A percentile compares a stretch with the other conserved stretches of the same genome.
Conservation (phyloP, 202 grass and related monocot species). For the Alloteropsis angusta region DNA sequence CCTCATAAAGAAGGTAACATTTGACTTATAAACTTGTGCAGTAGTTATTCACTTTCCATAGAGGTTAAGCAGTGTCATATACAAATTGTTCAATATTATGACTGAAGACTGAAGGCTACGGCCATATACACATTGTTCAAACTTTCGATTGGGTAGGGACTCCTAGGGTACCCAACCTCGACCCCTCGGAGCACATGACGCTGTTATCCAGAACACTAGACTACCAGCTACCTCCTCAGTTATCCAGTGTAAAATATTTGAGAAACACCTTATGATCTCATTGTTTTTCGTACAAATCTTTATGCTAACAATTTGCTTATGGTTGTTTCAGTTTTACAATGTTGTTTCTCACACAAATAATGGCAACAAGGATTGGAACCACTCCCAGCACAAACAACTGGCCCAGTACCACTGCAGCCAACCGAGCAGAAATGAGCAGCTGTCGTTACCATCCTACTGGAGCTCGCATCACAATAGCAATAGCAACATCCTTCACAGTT, state of each 20-base stretch:
- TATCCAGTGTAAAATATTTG: conserved; percentile 8
- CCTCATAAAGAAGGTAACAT: not conserved
- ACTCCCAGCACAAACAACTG: not conserved
- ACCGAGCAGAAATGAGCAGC: not conserved
- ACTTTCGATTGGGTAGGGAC: not conserved
- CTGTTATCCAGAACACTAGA: not conserved
- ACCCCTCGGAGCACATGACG: not conserved
- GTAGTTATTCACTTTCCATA: not conserved
- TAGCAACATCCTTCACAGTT: not conserved
- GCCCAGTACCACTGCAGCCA: not conserved
- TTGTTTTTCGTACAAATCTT: not conserved
- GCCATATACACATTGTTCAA: not conserved
- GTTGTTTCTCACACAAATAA: not conserved
- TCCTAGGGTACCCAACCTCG: not conserved
- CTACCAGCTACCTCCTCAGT: not conserved
- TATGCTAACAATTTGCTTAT: not conserved
- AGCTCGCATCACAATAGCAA: not conserved
- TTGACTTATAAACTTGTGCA: too few species aligned
- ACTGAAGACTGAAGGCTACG: not conserved
- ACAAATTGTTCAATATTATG: not conserved
- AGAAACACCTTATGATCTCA: not conserved
- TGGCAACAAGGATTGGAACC: not conserved
- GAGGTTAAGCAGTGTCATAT: not conserved
- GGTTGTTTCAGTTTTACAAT: not conserved
- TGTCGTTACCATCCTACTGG: not conserved